A percentile compares a stretch with the other conserved stretches of the same genome.
phyloP scores from a whole-genome alignment of 1,284 basidiomycete species.

The Tilletiaria anomala region DNA sequence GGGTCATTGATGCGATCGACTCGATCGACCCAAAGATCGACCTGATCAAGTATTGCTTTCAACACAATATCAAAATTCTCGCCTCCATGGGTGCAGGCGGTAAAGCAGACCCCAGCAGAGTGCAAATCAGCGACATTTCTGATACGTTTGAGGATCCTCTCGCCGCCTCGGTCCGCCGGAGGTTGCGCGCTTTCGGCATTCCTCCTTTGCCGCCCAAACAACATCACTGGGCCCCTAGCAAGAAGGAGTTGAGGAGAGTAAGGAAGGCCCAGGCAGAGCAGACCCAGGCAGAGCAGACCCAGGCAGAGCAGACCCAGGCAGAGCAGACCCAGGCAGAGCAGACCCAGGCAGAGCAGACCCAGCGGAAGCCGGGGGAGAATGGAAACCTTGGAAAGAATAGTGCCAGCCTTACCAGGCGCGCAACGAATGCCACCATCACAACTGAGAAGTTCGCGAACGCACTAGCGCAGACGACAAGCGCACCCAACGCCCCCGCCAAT shows the following conservation, averaged over 20 bases:
- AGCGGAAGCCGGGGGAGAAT: too few relatives aligned
- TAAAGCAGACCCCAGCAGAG: conserved; percentile 81
- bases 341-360: conserved; percentile 1
- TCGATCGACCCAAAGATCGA: conserved; percentile 75
- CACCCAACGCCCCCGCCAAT: too few relatives aligned
- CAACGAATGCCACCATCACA: too few relatives aligned
- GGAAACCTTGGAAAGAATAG: too few relatives aligned
- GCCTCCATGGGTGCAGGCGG: conserved; percentile 96
- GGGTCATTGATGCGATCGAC: conserved; percentile 53
- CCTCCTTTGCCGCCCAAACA: conserved; percentile 15
- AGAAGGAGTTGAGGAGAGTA: conserved; percentile 1
- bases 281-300: conserved; percentile 6
- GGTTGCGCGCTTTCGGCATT: conserved; percentile 47
- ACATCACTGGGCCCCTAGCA: background rate
- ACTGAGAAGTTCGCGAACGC: too few relatives aligned
- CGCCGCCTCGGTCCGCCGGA: conserved; percentile 71
- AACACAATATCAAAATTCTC: conserved; percentile 45
- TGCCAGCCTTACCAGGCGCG: too few relatives aligned
- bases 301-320: conserved; percentile 3
- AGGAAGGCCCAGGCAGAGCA: too few relatives aligned
- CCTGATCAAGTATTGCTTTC: conserved; percentile 30
- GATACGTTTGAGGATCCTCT: conserved; percentile 87
- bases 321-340: conserved; percentile 11
- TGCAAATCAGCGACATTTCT: conserved; percentile 89
- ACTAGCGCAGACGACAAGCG: too few relatives aligned